Evolutionary conservation across 2,329 filamentous ascomycete genomes (phyloP).

Genomic region (Colletotrichum coccodes): DNA sequence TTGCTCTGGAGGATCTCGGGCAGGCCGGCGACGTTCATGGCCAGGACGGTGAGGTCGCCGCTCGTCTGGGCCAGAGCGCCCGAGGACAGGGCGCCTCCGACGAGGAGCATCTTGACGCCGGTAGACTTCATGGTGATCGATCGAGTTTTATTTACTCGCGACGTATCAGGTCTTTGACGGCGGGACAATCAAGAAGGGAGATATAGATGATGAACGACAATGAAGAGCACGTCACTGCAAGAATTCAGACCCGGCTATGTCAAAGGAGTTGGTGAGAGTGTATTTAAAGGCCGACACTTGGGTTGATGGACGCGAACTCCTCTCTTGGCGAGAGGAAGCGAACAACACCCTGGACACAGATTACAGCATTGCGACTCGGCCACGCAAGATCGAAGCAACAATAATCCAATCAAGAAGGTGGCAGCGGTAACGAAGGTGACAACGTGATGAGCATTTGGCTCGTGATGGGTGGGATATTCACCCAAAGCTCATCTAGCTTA

Average conservation of each 20-base stretch:
- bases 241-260: too few species aligned
- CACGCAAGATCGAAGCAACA: not conserved
- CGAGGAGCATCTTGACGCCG: conserved; percentile 23
- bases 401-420: conserved; percentile 20
- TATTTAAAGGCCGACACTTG: not conserved
- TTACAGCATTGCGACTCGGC: not conserved
- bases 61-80: conserved; percentile 22
- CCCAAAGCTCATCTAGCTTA: not conserved
- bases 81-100: conserved; percentile 15
- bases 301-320: not conserved
- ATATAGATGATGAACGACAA: not conserved
- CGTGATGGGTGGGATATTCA: conserved; percentile 13
- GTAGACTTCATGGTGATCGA: conserved; percentile 15
- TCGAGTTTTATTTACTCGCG: not conserved
- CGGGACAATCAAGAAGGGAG: not conserved
- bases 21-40: conserved; percentile 70
- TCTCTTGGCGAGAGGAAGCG: not conserved
- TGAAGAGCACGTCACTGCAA: not conserved
- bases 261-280: not conserved
- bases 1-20: conserved; percentile 67
- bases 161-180: not conserved
- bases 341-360: not conserved
- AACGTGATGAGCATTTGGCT: not conserved
- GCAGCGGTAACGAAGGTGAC: not conserved
- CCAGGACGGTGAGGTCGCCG: conserved; percentile 60